Base-by-base conservation (phyloP, 371 early-diverging fungal species). In the Rhizopus stolonifer region DNA sequence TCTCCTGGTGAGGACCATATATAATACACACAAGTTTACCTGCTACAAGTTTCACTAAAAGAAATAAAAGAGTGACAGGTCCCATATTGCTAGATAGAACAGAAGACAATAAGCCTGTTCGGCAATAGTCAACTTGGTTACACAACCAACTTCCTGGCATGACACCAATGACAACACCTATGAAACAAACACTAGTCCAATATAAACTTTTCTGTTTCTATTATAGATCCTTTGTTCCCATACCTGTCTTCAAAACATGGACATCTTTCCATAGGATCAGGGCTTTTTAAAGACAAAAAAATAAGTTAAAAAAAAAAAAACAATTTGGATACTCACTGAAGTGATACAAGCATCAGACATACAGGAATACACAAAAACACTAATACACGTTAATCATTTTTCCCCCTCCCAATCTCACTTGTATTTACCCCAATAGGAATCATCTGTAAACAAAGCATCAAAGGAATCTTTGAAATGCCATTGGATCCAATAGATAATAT, bases 241-340 rank as follows among this genome's bases (percentile, higher is more conserved):
- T 62, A 69, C 60, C 83, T 78, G 65, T 90, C 91, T 58, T 89
- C 88, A 59, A 84, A 88, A 60, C 91, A 91, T 1, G 91, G 91
- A 58, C 91, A 91, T 45, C 83, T 75, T 45, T 86, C 87, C 32
- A 84, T 80, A 0, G 90, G 89, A 57, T 88, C 84, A 18, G 91
- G 89, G 47, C 77, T 77, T 45, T 0, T 8, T 29, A 29, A 5
- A 49, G 9, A n/a, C n/a, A 36, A 15, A 14, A 36, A 14, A 14
- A 36, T 15, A 10, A 18, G 11, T 40, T 18, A 32, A n/a, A 22
- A 4, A 13, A 45, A 38, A 15, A 9, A 17, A 19, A 13, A n/a
- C 3, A 1, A 33, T 39, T 10, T 9, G 14, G 18, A 22, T 11
- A 64, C 71, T 67, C 73, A 77, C 77, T 88, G 87, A 18, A 85